Conservation (phyloP, 2,329 filamentous ascomycete genomes). For the Fusarium globosum region DNA sequence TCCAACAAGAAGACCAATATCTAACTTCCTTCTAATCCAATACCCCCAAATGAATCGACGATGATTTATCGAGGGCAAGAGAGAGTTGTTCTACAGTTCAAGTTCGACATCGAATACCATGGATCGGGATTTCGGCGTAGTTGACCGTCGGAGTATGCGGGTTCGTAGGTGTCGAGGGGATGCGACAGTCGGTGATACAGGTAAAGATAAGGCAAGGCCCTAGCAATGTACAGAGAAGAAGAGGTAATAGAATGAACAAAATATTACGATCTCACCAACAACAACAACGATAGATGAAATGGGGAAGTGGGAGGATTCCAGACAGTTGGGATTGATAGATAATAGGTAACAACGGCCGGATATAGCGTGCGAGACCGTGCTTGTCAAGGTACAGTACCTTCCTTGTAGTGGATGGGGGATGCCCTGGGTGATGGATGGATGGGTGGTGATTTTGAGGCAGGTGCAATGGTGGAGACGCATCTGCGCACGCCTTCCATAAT, state of each 20-base stretch:
- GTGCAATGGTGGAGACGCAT: slow-evolving; percentile 34
- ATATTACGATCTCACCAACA: slow-evolving; percentile 20
- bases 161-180: slow-evolving; percentile 5
- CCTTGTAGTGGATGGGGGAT: slow-evolving; percentile 19
- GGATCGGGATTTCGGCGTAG: slow-evolving; percentile 28
- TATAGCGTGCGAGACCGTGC: slow-evolving; percentile 34
- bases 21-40: background rate
- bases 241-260: slow-evolving; percentile 13
- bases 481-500: slow-evolving; percentile 36
- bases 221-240: slow-evolving; percentile 8
- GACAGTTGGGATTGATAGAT: slow-evolving; percentile 20
- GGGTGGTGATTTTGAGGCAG: slow-evolving; percentile 38
- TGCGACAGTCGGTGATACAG: slow-evolving; percentile 14
- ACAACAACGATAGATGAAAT: slow-evolving; percentile 26
- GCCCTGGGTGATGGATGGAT: slow-evolving; percentile 8
- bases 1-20: background rate
- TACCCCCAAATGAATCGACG: slow-evolving; percentile 1
- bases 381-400: slow-evolving; percentile 23
- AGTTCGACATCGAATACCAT: slow-evolving; percentile 25
- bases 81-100: slow-evolving; percentile 7
- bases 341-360: slow-evolving; percentile 17
- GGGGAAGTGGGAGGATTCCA: slow-evolving; percentile 38
- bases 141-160: slow-evolving; percentile 23
- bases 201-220: background rate
- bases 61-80: slow-evolving; percentile 15